These are phyloP conservation scores for Madurella fahalii DNA, from an alignment of 2,329 filamentous ascomycete species.

Conservation along the genomic window DNA sequence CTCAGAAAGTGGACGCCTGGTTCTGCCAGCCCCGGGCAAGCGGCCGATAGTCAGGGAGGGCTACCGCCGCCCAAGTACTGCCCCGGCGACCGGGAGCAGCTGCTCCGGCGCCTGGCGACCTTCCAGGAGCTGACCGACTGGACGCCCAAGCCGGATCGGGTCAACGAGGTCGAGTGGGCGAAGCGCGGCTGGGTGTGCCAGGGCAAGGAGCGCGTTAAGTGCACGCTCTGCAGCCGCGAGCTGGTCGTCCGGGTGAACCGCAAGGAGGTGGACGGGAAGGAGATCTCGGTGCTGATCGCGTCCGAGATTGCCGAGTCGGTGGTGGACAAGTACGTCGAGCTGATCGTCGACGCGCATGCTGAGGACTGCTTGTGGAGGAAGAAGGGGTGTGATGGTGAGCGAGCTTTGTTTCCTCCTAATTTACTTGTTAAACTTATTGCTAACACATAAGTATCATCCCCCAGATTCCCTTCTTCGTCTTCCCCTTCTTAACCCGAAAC, in stretches of 20 bases:
- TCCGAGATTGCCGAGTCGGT: conserved; percentile 61
- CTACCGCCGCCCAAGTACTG: conserved; percentile 65
- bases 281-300: conserved; percentile 49
- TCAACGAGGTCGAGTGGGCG: conserved; percentile 92
- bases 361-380: conserved; percentile 83
- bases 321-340: conserved; percentile 68
- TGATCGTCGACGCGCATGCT: conserved; percentile 71
- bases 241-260: conserved; percentile 74
- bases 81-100: conserved; percentile 78
- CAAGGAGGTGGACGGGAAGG: conserved; percentile 53
- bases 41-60: conserved; percentile 10
- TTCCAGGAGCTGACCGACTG: conserved; percentile 90
- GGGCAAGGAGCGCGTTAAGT: conserved; percentile 77
- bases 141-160: conserved; percentile 82
- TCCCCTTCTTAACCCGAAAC: conserved; percentile 58
- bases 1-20: conserved; percentile 38
- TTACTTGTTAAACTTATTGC: background rate
- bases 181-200: conserved; percentile 88
- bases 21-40: conserved; percentile 5
- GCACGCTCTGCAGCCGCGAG: conserved; percentile 79
- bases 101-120: conserved; percentile 75
- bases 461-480: conserved; percentile 57
- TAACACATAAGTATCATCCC: conserved; percentile 27
- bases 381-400: conserved; percentile 76
- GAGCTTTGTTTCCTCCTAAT: conserved; percentile 14